Evolutionary conservation across 352 stramenopile genomes (phyloP), one percentile per base, ranked within the genome.

Genomic region (Pythium sp.): DNA sequence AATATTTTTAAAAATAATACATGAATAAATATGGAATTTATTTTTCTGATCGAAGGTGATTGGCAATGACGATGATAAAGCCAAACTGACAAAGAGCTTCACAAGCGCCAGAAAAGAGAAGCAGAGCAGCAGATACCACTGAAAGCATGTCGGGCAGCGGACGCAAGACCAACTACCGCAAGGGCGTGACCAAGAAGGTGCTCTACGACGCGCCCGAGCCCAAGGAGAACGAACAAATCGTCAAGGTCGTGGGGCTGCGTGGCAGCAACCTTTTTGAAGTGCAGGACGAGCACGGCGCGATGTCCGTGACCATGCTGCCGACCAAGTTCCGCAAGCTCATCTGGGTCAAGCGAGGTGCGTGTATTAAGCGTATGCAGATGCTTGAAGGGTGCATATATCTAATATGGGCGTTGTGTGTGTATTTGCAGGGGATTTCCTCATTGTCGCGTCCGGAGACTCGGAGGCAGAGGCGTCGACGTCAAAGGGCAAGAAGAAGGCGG

Each of bases 321-420:
- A 99, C 97, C 47, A 98, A 98, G 72, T 99, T 99, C 79, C 91
- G 95, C 68, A 99, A 99, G 82, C 86, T 99, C 32, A 98, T 99
- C 58, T 99, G 97, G 97, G 93, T 99, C 58, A 99, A 99, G 80
- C 86, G 97, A 59, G 84, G 82, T 89, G 55, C 26, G 30, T 60
- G n/a, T 7, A 30, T 22, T 18, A 3, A 24, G 14, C 32, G 36
- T 54, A 8, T 53, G 18, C 28, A n/a, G 0, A 2, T 24, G 30
- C 3, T 3, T 55, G 15, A 9, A 8, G 9, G 24, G 28, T 43
- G 14, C 26, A 49, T 0, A 2, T 8, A 8, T 43, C 55, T 60
- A 28, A 60, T 60, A 3, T 32, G 7, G 11, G 14, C 15, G 5
- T 5, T 36, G 24, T 43, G 26, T 46, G 53, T 58, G 32, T 58